Evolutionary conservation across 2,329 filamentous ascomycete species (phyloP), one percentile per base, ranked within the genome.

Genomic region (Talaromyces sp.): DNA sequence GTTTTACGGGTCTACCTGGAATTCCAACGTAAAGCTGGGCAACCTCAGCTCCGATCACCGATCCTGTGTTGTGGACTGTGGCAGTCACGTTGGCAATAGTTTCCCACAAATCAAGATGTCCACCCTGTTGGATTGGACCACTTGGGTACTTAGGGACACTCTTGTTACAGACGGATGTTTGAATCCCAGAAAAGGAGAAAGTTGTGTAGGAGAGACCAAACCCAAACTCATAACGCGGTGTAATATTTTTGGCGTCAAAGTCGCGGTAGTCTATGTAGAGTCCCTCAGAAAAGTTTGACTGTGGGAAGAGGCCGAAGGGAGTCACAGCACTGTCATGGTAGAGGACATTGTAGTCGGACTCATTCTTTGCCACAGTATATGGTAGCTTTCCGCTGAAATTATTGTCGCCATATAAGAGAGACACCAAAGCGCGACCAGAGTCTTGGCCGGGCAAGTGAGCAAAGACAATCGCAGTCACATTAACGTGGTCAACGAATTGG

Each of bases 11-110:
- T 69, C 93, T 88, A 41, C 86, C 91, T 59, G 54, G 69, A 5
- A 93, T 88, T 49, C 81, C 84, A 58, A 96, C 60, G 75, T 96
- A 91, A 9, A 82, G 65, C 65, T 82, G 80, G 2, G 75, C 74
- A 24, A 81, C 79, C 64, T 81, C 79, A 5, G 77, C 73, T 1
- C 77, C 79, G 1, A 65, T 62, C 32, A 77, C 67, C 9, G 59
- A 58, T 21, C 79, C 80, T 4, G 74, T 78, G 63, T 81, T 82
- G 24, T 71, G 71, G 55, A 82, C 70, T 1, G 73, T 77, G 10
- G 75, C 75, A 8, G 67, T 70, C 31, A 81, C 76, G 1, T 71
- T 74, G 29, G 75, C 77, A 7, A 80, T 65, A 14, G 69, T 71
- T 35, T 80, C 77, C 66, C 77, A 82, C 0, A 82, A 69, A 52